Conservation (phyloP, 2,329 filamentous ascomycete species). For the Phialocephala subalpina region DNA sequence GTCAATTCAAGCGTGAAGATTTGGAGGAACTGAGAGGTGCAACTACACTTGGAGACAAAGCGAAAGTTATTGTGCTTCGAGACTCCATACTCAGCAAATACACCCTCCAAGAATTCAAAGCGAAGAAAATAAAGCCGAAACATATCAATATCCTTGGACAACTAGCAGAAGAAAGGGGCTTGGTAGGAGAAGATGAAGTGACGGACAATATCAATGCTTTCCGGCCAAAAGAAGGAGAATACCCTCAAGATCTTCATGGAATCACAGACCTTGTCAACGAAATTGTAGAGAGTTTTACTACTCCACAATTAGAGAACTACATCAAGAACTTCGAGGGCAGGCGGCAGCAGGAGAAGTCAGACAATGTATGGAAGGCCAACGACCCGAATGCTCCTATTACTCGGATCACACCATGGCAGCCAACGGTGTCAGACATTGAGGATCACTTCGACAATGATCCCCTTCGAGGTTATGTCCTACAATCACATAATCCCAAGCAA, state of each 20-base stretch:
- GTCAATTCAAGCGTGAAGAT: constrained; percentile 33
- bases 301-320: constrained; percentile 41
- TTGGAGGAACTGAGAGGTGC: constrained; percentile 31
- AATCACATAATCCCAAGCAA: constrained; percentile 42
- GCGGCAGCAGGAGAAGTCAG: constrained; percentile 5
- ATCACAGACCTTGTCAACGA: constrained; percentile 39
- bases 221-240: constrained; percentile 30
- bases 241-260: constrained; percentile 36
- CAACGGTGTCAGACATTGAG: constrained; percentile 35
- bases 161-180: constrained; percentile 41
- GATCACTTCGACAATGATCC: constrained; percentile 35
- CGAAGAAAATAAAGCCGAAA: constrained; percentile 22
- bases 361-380: constrained; percentile 10
- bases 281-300: constrained; percentile 42
- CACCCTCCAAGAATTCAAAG: constrained; percentile 8
- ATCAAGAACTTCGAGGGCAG: constrained; percentile 27
- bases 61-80: constrained; percentile 44
- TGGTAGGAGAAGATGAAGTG: constrained; percentile 39
- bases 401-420: constrained; percentile 39
- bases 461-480: constrained; percentile 36
- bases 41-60: constrained; percentile 35
- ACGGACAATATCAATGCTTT: constrained; percentile 41
- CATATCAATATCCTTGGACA: constrained; percentile 42
- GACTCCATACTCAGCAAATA: constrained; percentile 36
- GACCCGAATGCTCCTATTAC: constrained; percentile 25